phyloP scores from a whole-genome alignment of 768 basidiomycete genomes.

The Pleurotus eryngii region DNA sequence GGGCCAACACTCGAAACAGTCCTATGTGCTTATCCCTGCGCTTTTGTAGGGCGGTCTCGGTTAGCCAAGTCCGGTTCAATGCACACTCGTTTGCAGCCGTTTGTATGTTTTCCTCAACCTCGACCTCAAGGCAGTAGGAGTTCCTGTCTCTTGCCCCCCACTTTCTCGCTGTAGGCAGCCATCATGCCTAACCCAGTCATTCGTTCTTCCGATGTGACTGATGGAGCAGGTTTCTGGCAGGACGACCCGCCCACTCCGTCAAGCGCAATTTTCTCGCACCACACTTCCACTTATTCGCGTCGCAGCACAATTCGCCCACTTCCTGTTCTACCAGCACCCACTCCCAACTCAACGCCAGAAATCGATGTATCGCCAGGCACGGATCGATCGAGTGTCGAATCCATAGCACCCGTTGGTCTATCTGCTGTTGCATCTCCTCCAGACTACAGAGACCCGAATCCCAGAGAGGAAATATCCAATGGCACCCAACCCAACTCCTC shows the following conservation, averaged over 20 bases:
- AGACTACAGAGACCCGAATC: background rate
- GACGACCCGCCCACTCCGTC: background rate
- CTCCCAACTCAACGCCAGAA: background rate
- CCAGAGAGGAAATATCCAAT: background rate
- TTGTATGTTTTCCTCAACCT: too few species aligned
- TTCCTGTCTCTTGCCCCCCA: too few species aligned
- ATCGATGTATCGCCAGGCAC: background rate
- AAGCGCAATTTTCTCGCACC: background rate
- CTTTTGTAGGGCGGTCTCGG: too few species aligned
- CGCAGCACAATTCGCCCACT: slow-evolving; percentile 1
- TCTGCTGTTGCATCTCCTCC: slow-evolving; percentile 4
- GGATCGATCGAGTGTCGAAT: slow-evolving; percentile 1
- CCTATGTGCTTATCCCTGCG: too few species aligned
- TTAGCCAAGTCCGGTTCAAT: too few species aligned
- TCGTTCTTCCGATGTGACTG: too few species aligned
- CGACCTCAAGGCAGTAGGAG: too few species aligned
- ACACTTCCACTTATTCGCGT: background rate
- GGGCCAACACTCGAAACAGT: too few species aligned
- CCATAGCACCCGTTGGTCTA: slow-evolving; percentile 1
- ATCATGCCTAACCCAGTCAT: too few species aligned
- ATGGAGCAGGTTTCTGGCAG: background rate
- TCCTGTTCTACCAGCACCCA: background rate
- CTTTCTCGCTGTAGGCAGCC: too few species aligned
- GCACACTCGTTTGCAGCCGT: too few species aligned
- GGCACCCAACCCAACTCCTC: background rate